Evolutionary conservation across 139 green algal species (phyloP), one percentile per base, ranked within the genome.

Genomic region (Medakamo hakoo): DNA sequence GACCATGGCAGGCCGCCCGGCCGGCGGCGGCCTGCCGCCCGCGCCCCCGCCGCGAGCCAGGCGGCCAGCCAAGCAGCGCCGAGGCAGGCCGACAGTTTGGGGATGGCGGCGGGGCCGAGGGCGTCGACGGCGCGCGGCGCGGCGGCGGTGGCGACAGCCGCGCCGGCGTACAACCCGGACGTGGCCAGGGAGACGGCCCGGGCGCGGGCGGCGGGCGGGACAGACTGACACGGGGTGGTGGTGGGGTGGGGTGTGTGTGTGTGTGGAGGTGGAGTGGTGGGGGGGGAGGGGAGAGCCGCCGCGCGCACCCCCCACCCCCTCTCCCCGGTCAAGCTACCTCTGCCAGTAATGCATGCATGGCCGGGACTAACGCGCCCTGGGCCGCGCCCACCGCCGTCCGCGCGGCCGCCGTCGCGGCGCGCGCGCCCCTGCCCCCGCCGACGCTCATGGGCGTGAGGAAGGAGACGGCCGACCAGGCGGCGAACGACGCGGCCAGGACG

Each of bases 151-250:
- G n/a, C 85, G 0, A 72, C 68, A 0, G 91, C 91, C 16, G 85
- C 93, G 9, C 92, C 92, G 21, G 98, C 71, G 83, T 98, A 98
- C 91, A 98, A 97, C 65, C 92, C 92, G 26, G 84, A 94, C 2
- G 90, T 98, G n/a, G 84, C 89, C 0, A 97, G 77, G 4, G 85
- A 95, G 5, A 94, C 85, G 1, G 88, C 81, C 1, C 78, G 76
- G 0, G 87, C 87, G 4, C 90, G 68, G 68, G 98, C 92, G 30
- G 89, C 76, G 3, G 89, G 85, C 5, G 86, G 83, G 0, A 97
- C 86, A 85, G 86, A 95, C 72, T 90, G 77, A 61, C 59, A 67
- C 22, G 40, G 16, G n/a, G n/a, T n/a, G n/a, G n/a, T n/a, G n/a
- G n/a, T n/a, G n/a, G n/a, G n/a, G n/a, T 74, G 63, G 49, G 71